Evolutionary conservation across 345 rosid genomes (phyloP), one percentile per base, ranked within the genome.

Genomic region (Schrenkiella parvula): DNA sequence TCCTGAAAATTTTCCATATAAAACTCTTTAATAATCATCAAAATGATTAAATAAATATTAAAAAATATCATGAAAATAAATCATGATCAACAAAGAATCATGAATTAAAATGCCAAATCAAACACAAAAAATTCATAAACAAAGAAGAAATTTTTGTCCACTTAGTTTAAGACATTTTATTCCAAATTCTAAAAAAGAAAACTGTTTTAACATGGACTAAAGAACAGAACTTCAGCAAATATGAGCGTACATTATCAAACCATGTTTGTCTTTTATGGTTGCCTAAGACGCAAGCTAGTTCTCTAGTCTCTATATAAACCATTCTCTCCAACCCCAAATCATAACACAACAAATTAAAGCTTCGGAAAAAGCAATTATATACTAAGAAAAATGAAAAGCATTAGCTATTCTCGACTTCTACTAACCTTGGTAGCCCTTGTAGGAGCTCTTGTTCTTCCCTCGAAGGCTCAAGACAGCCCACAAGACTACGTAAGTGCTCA

Each of bases 401-500:
- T 1, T n/a, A 8, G 10, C 44, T 38, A 10, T 47, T 56, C 10
- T 65, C 50, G 44, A n/a, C 10, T 73, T 57, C 5, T 66, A 12
- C 15, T 58, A 10, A 25, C 66, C 5, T 48, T 66, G 13, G 61
- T 14, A 37, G 61, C 53, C 3, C 54, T 74, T 57, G 44, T 47
- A 28, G 78, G 66, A 37, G 31, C 60, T 65, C 35, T 73, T 48
- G 28, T 66, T 48, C 54, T 38, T 74, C 61, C 72, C 14, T 19
- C 67, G 0, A 48, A 6, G 1, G 78, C 72, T 66, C 78, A 74
- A 74, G 67, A 74, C 67, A 50, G 15, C 5, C 53, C 21, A 57
- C 54, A 74, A 66, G 72, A 74, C 53, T 74, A 66, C 21, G 8
- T 74, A 38, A 37, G 2, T 1, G 59, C 9, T 73, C 78, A 74